Evolutionary conservation across 495 filamentous ascomycete genomes (phyloP), one percentile per base, ranked within the genome.

Genomic region (Penicillium paxilli): DNA sequence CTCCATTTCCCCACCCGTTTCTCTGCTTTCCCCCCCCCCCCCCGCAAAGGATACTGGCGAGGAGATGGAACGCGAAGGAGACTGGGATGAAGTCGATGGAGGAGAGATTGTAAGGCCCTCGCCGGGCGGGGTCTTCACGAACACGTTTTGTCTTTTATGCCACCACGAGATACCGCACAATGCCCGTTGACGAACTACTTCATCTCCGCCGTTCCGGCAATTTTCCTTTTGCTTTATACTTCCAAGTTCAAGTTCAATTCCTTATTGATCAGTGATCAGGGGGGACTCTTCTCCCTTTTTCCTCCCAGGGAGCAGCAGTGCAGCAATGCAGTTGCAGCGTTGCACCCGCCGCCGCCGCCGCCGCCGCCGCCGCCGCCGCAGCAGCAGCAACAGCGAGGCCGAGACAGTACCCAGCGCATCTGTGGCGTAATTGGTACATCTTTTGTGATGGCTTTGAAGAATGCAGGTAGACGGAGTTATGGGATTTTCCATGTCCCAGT

Each of bases 151-250:
- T 66, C 30, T 52, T 63, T 63, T 67, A 67, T 67, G 62, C 61
- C 58, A 61, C 54, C 58, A 55, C 64, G 59, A 67, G 62, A 65
- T 67, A 67, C 64, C 62, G 64, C 64, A 65, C 62, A 65, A 62
- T 60, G 64, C 62, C 55, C 57, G 63, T 67, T 67, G 62, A 67
- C 58, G 64, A 67, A 62, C 56, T 47, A 62, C 59, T 62, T 48
- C 50, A 45, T 49, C 63, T 65, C 32, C 62, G 41, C 24, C 22
- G 47, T 25, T 23, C 24, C 47, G 14, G 16, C 28, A 47, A 19
- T 35, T 33, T 30, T 45, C 21, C 1, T 21, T 44, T 32, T 47
- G 4, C 33, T 52, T 35, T 38, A 35, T 44, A 47, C n/a, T n/a
- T n/a, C n/a, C n/a, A n/a, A n/a, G n/a, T n/a, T n/a, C n/a, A n/a